Evolutionary conservation across 1,139 yeast species (phyloP).

Genomic region (Hansenula anomala): DNA sequence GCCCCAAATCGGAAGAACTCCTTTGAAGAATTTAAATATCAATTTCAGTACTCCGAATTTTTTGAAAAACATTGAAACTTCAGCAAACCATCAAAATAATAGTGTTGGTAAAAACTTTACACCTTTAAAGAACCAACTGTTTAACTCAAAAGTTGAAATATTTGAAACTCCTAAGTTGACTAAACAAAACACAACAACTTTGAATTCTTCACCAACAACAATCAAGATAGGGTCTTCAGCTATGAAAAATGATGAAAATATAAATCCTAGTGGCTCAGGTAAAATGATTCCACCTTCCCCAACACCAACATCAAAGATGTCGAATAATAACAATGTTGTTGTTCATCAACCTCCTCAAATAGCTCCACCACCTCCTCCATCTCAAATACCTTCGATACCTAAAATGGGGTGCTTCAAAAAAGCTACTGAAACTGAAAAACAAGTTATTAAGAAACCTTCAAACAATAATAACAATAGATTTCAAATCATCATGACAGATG

Average conservation of each 20-base stretch:
- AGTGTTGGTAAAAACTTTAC: slow-evolving; percentile 7
- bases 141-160: slow-evolving; percentile 10
- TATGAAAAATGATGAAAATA: slow-evolving; percentile 12
- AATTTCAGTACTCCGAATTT: slow-evolving; percentile 22
- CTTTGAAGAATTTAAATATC: slow-evolving; percentile 16
- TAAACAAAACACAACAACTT: slow-evolving; percentile 7
- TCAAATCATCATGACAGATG: slow-evolving; percentile 23
- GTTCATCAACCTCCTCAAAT: no score
- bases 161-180: slow-evolving; percentile 19
- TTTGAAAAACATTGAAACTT: slow-evolving; percentile 15
- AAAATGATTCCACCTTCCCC: slow-evolving; percentile 11
- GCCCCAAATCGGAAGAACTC: slow-evolving; percentile 21
- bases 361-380: no score
- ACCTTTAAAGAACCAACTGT: slow-evolving; percentile 20
- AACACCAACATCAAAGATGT: slow-evolving; percentile 11
- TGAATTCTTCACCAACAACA: slow-evolving; percentile 23
- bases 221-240: slow-evolving; percentile 23
- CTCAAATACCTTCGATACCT: slow-evolving; percentile 11
- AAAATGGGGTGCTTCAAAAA: slow-evolving; percentile 19
- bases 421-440: slow-evolving; percentile 6
- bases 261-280: neutral
- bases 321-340: no score
- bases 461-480: slow-evolving; percentile 11
- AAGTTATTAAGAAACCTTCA: neutral
- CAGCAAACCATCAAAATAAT: neutral